phyloP scores from a whole-genome alignment of 1,284 basidiomycete species.

The Naganishia albida region DNA sequence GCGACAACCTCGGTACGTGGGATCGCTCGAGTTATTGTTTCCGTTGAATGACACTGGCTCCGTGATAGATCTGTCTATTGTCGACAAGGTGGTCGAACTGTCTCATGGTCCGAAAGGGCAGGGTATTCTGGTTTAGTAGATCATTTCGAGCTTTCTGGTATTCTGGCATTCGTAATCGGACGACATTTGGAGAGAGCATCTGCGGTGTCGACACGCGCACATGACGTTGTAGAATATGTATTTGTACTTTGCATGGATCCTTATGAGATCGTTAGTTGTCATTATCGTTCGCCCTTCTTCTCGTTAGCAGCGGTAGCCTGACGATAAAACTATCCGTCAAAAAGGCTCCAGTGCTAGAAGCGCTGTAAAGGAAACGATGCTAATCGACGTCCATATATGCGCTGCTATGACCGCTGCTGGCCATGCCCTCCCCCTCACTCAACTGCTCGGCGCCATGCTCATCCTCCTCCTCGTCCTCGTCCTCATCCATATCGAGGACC shows the following conservation, averaged over 20 bases:
- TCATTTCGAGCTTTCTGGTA: neutral
- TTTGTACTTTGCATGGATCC: conserved; percentile 1
- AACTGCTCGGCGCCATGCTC: neutral
- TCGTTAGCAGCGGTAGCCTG: neutral
- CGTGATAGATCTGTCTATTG: conserved; percentile 21
- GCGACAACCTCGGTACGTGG: conserved; percentile 65
- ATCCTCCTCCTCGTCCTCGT: conserved; percentile 8
- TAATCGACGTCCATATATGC: conserved; percentile 19
- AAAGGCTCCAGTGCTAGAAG: neutral
- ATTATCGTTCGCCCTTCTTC: no score
- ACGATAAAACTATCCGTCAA: neutral
- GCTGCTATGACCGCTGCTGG: neutral
- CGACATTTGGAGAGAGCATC: neutral
- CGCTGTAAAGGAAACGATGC: neutral
- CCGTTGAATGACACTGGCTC: neutral
- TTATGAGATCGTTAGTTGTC: no score
- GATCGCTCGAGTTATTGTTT: no score
- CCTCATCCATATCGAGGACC: conserved; percentile 21
- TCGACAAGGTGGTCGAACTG: conserved; percentile 43
- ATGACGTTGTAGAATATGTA: conserved; percentile 8
- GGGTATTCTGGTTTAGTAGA: conserved; percentile 41
- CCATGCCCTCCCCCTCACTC: neutral
- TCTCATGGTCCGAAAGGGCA: conserved; percentile 46
- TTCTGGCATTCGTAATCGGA: neutral
- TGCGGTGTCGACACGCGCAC: neutral